Evolutionary conservation across 176 grass and related monocot species (phyloP).

Genomic region (Alopecurus myosuroides): DNA sequence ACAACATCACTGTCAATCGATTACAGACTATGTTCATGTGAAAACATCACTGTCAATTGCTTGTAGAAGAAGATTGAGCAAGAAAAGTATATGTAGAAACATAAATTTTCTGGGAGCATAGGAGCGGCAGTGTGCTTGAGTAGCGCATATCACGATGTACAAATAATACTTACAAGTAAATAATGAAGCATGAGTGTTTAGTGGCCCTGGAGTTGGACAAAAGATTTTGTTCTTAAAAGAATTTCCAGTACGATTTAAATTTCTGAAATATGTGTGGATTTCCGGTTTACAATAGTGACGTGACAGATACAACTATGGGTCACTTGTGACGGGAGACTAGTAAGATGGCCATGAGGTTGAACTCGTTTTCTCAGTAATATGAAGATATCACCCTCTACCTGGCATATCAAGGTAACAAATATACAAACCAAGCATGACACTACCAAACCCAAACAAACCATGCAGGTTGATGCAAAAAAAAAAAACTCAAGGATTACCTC

Average conservation of each 20-base stretch:
- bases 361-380: background rate
- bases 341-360: background rate
- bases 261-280: background rate
- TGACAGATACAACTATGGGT: too few species aligned
- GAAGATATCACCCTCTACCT: background rate
- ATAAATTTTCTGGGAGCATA: background rate
- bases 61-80: background rate
- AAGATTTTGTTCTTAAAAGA: background rate
- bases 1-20: background rate
- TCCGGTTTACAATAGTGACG: background rate
- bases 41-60: too few species aligned
- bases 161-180: background rate
- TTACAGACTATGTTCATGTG: background rate
- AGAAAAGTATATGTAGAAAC: background rate
- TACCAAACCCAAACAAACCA: background rate
- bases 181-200: background rate
- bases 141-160: background rate
- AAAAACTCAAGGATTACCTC: background rate
- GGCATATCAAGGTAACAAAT: background rate
- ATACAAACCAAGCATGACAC: background rate
- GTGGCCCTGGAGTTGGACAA: background rate
- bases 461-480: background rate
- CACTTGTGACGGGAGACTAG: background rate
- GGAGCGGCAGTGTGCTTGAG: background rate
- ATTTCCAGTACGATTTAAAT: background rate